Evolutionary conservation across 257 asterid species (phyloP).

Genomic region (Solanum arcanum): DNA sequence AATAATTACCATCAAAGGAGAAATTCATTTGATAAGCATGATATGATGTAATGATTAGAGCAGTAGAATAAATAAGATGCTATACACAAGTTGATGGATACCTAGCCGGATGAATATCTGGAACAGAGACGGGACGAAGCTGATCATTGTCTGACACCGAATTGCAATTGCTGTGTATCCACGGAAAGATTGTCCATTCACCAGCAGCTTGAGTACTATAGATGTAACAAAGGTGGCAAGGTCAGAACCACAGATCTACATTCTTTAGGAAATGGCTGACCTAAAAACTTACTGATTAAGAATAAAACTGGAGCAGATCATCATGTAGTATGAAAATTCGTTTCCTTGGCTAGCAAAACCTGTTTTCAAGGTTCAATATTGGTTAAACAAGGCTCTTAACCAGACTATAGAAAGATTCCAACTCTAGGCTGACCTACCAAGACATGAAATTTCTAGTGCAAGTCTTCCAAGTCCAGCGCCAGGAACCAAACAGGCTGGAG

Average conservation of each 20-base stretch:
- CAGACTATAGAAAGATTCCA: not conserved
- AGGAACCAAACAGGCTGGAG: constrained; percentile 91
- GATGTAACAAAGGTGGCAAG: constrained; percentile 7
- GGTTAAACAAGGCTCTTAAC: not conserved
- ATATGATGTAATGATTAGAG: not conserved
- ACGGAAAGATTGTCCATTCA: constrained; percentile 96
- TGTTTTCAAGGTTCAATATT: constrained; percentile 10
- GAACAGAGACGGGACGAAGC: constrained; percentile 80
- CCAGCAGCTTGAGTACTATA: constrained; percentile 48
- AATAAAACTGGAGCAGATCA: constrained; percentile 98
- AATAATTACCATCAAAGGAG: not conserved
- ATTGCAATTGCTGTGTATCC: constrained; percentile 96
- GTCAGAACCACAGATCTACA: not conserved
- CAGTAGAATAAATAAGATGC: not conserved
- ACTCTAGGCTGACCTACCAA: constrained; percentile 40
- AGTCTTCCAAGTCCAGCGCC: constrained; percentile 99
- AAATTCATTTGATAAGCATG: not conserved
- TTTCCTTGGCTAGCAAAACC: constrained; percentile 96
- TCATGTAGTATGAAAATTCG: constrained; percentile 98
- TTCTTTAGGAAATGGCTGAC: not conserved
- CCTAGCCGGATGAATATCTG: constrained; percentile 98
- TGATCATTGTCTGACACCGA: constrained; percentile 80
- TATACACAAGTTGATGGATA: constrained; percentile 13
- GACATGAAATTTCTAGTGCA: constrained; percentile 87
- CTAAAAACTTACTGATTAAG: constrained; percentile 62